Evolutionary conservation across 768 basidiomycete genomes (phyloP), one percentile per base, ranked within the genome.

Genomic region (Coprinellus aureogranulatus): DNA sequence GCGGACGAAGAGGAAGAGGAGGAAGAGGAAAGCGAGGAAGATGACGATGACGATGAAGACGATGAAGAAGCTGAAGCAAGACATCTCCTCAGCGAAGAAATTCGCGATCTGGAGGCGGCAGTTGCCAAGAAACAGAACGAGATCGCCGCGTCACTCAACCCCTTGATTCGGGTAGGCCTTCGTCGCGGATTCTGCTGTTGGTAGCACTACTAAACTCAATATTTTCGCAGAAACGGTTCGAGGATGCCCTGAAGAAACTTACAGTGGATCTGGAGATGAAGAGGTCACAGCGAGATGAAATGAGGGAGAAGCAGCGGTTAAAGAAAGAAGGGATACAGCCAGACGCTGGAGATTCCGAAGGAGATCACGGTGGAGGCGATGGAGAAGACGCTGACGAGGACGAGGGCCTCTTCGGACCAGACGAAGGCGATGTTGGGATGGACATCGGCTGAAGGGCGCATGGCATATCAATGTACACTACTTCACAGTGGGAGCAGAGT

Each of bases 221-320:
- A 16, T 27, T 44, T 26, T 22, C 58, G 28, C 51, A 94, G 89
- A 89, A 89, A 83, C 94, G 94, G 34, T 95, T 96, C 72, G 92
- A 95, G 69, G 94, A 96, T 68, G 89, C 90, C 18, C 72, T 95
- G 65, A 91, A 87, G 77, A 97, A 96, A 72, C 78, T 97, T 48
- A 82, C 86, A 11, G 83, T 85, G 34, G 94, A 97, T 67, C 75
- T 95, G 28, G 94, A 95, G 62, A 86, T 87, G 82, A 95, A 94
- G 68, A 74, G 81, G 10, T 81, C 81, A 0, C 92, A 93, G 67
- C 80, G 88, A 55, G 91, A 93, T 62, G 89, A 89, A 64, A 73
- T 93, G 68, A 86, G 84, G 64, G 90, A 92, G 72, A 80, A 85
- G 65, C 86, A 86, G 63, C 80, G 88, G 44, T 70, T 86, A 67